phyloP scores from a whole-genome alignment of 805 yeast genomes.

The Candida ficus region DNA sequence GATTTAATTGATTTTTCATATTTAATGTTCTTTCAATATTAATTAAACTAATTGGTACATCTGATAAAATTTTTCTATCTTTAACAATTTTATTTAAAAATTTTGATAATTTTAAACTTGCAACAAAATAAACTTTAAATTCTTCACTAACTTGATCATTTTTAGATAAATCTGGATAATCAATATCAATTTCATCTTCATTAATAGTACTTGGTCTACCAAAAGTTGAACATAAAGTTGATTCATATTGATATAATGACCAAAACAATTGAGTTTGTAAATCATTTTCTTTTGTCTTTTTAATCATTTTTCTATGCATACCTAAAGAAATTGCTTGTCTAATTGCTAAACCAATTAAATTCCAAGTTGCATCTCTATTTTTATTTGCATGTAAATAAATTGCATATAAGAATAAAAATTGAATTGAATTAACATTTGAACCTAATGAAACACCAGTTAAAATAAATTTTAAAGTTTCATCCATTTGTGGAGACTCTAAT shows the following conservation, averaged over 20 bases:
- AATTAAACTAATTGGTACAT: slow-evolving; percentile 33
- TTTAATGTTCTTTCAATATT: slow-evolving; percentile 37
- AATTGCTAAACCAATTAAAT: slow-evolving; percentile 40
- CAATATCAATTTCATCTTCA: slow-evolving; percentile 40
- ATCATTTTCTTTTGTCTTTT: slow-evolving; percentile 15
- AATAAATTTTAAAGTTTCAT: slow-evolving; percentile 37
- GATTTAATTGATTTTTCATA: slow-evolving; percentile 30
- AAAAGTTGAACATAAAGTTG: slow-evolving; percentile 37
- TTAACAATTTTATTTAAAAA: slow-evolving; percentile 36
- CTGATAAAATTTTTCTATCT: slow-evolving; percentile 30
- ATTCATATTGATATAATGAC: slow-evolving; percentile 39
- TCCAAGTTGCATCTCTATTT: slow-evolving; percentile 45
- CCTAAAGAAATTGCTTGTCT: slow-evolving; percentile 47
- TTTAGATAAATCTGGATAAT: slow-evolving; percentile 28
- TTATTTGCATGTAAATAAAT: slow-evolving; percentile 39
- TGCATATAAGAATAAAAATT: slow-evolving; percentile 37
- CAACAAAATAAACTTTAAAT: slow-evolving; percentile 27
- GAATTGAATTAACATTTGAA: slow-evolving; percentile 40
- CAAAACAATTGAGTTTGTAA: slow-evolving; percentile 34
- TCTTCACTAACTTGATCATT: slow-evolving; percentile 19
- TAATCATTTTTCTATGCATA: slow-evolving; percentile 35
- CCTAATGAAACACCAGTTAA: slow-evolving; percentile 39
- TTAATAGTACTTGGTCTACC: slow-evolving; percentile 42
- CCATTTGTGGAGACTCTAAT: slow-evolving; percentile 26
- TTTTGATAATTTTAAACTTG: slow-evolving; percentile 32